Base-by-base conservation (phyloP, 495 filamentous ascomycete genomes). In the Penicillium coffeae region DNA sequence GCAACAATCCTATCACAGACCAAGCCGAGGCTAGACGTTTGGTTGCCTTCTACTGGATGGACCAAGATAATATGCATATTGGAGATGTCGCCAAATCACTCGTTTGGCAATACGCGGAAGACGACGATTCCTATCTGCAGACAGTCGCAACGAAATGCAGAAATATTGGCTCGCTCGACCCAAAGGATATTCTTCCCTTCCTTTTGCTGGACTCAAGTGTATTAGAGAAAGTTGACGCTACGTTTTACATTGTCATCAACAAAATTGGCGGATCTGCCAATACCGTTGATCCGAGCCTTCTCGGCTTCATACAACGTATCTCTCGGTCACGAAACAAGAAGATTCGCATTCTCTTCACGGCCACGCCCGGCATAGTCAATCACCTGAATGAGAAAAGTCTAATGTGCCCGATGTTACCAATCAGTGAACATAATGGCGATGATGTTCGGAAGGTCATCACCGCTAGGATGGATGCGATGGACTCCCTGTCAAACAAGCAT, bases 231-330 rank as follows among this genome's bases (percentile, higher is more conserved):
- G 45, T 52, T 3, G 43, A 47, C 43, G 44, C 37, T 2, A 47
- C 10, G 3, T 52, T 52, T 21, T 52, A 47, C 14, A 47, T 52
- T 21, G 50, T 52, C 19, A 37, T 52, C 18, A 42, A 52, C 38
- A 42, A 42, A 30, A 19, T 52, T 3, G 43, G 43, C 18, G 50
- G 47, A 10, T 42, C 19, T 4, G 19, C 35, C 1, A 43, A 43
- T 8, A 38, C 36, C 16, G 34, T 51, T 0, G 14, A 51, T 27
- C 27, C 42, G 10, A 43, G 21, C 1, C 22, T 52, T 1, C 13
- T 52, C 6, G 32, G 42, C 8, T 52, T 52, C 32, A 21, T 52
- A 8, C 37, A 18, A 38, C 32, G 42, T 8, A 19, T 30, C 9
- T 22, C 16, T 3, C 37, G 22, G 1, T 16, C 35, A 12, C 21